A percentile compares a stretch with the other conserved stretches of the same genome.
Evolutionary conservation across 306 rosid species (phyloP).

Genomic region (Dryas octopetala): DNA sequence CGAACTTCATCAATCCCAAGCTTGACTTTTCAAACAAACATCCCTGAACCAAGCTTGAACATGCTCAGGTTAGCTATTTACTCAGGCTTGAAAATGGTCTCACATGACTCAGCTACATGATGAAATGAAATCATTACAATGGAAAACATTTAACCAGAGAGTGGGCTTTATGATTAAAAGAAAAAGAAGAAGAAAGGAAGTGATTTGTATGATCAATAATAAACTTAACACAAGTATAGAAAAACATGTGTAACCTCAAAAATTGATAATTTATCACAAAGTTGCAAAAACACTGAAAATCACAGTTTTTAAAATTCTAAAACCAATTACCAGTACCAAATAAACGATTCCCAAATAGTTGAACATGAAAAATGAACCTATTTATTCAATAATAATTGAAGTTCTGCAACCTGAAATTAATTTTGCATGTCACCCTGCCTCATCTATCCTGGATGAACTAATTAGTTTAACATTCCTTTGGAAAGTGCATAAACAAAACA

Average conservation of each 20-base stretch:
- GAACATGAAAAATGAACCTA: neutral
- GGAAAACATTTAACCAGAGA: no score
- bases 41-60: neutral
- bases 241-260: constrained; percentile 22
- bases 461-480: no score
- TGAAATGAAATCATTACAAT: no score
- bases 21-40: neutral
- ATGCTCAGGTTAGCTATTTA: neutral
- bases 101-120: neutral
- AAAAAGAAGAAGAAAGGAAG: no score
- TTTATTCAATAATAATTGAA: neutral
- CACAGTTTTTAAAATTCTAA: neutral
- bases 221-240: no score
- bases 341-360: neutral
- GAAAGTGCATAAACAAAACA: no score
- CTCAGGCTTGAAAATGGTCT: neutral
- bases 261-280: neutral
- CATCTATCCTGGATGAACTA: no score
- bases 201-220: no score
- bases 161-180: no score
- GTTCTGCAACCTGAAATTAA: neutral
- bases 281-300: neutral
- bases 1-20: neutral
- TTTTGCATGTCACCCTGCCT: neutral
- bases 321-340: neutral